A percentile compares a stretch with the other conserved stretches of the same genome.
Evolutionary conservation across 306 rosid species (phyloP).

Genomic region (Carpinus viminea): DNA sequence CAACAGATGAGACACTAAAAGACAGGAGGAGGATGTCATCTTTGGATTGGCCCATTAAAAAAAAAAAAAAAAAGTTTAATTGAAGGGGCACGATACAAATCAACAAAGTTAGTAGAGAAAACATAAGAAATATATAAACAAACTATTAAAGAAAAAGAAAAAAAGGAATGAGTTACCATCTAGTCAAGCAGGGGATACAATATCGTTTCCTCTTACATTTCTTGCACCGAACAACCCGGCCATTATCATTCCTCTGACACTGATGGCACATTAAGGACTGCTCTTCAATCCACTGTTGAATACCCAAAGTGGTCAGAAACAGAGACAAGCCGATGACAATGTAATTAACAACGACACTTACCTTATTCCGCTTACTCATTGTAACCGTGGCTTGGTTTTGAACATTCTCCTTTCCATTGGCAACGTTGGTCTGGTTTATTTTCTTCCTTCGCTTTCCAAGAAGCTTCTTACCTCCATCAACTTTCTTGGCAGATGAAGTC

Average conservation of each 20-base stretch:
- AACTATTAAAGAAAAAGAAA: background rate
- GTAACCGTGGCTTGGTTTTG: background rate
- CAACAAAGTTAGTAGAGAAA: background rate
- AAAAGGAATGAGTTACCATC: conserved; percentile 44
- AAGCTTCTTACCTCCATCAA: background rate
- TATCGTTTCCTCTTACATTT: conserved; percentile 52
- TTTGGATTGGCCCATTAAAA: background rate
- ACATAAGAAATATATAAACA: background rate
- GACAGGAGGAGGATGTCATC: background rate
- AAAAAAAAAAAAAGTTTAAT: background rate
- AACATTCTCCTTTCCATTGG: too few relatives aligned
- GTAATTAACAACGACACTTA: conserved; percentile 3
- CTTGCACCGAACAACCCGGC: conserved; percentile 59
- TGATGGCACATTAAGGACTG: conserved; percentile 77
- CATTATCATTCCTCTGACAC: conserved; percentile 87
- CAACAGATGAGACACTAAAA: too few relatives aligned
- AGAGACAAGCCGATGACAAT: too few relatives aligned
- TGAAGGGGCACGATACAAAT: background rate
- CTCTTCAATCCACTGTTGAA: conserved; percentile 45
- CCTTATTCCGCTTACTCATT: background rate
- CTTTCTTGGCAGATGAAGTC: background rate
- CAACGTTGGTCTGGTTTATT: too few relatives aligned
- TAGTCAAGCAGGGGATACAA: conserved; percentile 51
- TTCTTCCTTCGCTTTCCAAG: too few relatives aligned
- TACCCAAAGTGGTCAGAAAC: conserved; percentile 6